Evolutionary conservation across 2,329 filamentous ascomycete genomes (phyloP).

Genomic region (Apiospora koreana): DNA sequence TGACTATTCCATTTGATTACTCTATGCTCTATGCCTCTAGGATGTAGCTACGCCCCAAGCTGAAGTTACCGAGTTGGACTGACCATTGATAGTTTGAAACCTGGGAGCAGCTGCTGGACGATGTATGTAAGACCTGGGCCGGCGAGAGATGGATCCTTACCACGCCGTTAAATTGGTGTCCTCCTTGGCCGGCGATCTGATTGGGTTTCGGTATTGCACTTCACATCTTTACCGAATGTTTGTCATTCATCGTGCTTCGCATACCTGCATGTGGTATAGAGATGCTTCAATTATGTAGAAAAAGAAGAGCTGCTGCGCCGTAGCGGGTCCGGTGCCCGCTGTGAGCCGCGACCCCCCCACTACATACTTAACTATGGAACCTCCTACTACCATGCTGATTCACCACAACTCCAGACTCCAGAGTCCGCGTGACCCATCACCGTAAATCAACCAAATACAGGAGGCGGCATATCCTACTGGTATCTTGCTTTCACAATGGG

Average conservation of each 20-base stretch:
- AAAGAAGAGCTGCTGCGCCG: background rate
- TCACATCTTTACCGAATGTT: background rate
- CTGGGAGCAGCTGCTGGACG: too few species aligned
- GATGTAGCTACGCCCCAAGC: too few species aligned
- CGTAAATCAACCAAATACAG: background rate
- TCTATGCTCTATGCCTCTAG: too few species aligned
- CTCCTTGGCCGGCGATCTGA: background rate
- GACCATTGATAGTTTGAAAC: too few species aligned
- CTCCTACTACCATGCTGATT: background rate
- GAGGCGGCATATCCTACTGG: background rate
- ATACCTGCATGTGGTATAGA: too few species aligned
- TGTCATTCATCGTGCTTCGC: background rate
- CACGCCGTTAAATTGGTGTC: background rate
- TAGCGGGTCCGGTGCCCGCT: background rate
- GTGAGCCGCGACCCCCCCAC: background rate
- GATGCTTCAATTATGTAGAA: too few species aligned
- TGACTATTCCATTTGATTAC: too few species aligned
- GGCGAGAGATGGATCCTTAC: background rate
- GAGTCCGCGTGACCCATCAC: background rate
- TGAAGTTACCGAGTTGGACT: too few species aligned
- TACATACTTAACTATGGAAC: too few species aligned
- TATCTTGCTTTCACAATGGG: constrained; percentile 22
- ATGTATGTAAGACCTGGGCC: background rate
- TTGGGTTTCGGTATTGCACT: background rate
- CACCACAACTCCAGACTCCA: background rate